A percentile compares a stretch with the other conserved stretches of the same genome.
These are phyloP conservation scores for Durotheca rogersii DNA, from an alignment of 495 filamentous ascomycete genomes.

Conservation along the genomic window DNA sequence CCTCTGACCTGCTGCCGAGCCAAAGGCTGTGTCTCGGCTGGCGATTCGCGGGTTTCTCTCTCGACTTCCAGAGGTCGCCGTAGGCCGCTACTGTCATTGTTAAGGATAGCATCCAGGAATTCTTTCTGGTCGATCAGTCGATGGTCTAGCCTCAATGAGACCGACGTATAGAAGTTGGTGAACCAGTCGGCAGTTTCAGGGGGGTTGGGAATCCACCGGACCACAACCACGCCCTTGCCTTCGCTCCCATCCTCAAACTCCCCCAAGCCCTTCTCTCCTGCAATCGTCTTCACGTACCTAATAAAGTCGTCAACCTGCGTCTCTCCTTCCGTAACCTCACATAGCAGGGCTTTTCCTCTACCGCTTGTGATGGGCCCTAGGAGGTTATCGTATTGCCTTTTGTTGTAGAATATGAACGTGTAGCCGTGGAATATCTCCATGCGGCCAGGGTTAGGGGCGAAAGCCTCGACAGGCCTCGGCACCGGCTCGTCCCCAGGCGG, in stretches of 20 bases:
- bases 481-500: slow-evolving; percentile 72
- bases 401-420: slow-evolving; percentile 83
- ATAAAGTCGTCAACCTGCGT: slow-evolving; percentile 78
- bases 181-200: slow-evolving; percentile 67
- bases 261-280: slow-evolving; percentile 68
- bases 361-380: slow-evolving; percentile 72
- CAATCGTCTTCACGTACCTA: slow-evolving; percentile 69
- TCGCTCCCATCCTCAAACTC: slow-evolving; percentile 61
- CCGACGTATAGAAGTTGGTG: slow-evolving; percentile 61
- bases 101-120: slow-evolving; percentile 87
- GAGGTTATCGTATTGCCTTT: slow-evolving; percentile 75
- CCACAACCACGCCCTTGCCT: slow-evolving; percentile 72
- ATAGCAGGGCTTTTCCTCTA: slow-evolving; percentile 76
- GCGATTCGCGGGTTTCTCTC: slow-evolving; percentile 17
- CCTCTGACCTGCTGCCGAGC: slow-evolving; percentile 36
- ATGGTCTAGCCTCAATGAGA: slow-evolving; percentile 71
- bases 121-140: slow-evolving; percentile 86
- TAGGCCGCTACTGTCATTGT: slow-evolving; percentile 67
- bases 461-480: slow-evolving; percentile 60
- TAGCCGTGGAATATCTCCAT: slow-evolving; percentile 79
- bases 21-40: slow-evolving; percentile 8
- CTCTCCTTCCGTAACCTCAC: slow-evolving; percentile 58
- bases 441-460: slow-evolving; percentile 66
- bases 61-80: slow-evolving; percentile 60
- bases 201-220: slow-evolving; percentile 67